Evolutionary conservation across 2,329 filamentous ascomycete genomes (phyloP).

Genomic region (Stylonectria norvegica): DNA sequence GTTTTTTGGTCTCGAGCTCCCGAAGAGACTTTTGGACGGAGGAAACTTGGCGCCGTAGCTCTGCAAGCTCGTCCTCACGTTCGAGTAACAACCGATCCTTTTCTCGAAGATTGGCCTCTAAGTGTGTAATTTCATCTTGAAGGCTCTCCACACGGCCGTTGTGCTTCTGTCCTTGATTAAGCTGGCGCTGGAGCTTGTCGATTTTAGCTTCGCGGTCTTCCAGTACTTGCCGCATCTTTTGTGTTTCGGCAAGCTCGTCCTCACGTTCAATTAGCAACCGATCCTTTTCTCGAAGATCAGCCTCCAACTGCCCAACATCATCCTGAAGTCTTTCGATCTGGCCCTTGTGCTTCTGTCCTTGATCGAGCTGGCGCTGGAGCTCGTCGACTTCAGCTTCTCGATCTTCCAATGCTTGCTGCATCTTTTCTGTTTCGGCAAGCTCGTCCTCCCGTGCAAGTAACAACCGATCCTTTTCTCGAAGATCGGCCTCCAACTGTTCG

Average conservation of each 20-base stretch:
- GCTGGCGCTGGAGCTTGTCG: slow-evolving; percentile 62
- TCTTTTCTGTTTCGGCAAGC: slow-evolving; percentile 57
- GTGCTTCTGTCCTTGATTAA: slow-evolving; percentile 67
- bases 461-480: slow-evolving; percentile 71
- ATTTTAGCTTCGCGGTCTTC: slow-evolving; percentile 63
- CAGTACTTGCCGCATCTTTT: slow-evolving; percentile 70
- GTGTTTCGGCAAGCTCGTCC: no score
- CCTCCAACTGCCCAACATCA: slow-evolving; percentile 71
- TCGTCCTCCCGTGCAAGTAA: slow-evolving; percentile 75
- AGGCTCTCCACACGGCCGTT: no score
- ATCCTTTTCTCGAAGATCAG: slow-evolving; percentile 66
- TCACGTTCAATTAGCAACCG: no score
- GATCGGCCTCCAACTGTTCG: slow-evolving; percentile 69
- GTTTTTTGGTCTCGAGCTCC: slow-evolving; percentile 48
- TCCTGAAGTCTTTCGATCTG: slow-evolving; percentile 66
- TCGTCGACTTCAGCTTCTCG: slow-evolving; percentile 60
- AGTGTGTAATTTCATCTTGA: no score
- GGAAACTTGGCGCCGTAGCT: slow-evolving; percentile 59
- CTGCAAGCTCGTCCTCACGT: slow-evolving; percentile 56
- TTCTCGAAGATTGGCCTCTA: no score
- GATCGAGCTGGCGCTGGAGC: slow-evolving; percentile 56
- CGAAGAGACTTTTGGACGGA: slow-evolving; percentile 57
- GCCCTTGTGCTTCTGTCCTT: slow-evolving; percentile 53
- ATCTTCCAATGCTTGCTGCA: slow-evolving; percentile 55
- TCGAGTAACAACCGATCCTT: no score